phyloP scores from a whole-genome alignment of 768 basidiomycete genomes.

The Termitomyces sp. region DNA sequence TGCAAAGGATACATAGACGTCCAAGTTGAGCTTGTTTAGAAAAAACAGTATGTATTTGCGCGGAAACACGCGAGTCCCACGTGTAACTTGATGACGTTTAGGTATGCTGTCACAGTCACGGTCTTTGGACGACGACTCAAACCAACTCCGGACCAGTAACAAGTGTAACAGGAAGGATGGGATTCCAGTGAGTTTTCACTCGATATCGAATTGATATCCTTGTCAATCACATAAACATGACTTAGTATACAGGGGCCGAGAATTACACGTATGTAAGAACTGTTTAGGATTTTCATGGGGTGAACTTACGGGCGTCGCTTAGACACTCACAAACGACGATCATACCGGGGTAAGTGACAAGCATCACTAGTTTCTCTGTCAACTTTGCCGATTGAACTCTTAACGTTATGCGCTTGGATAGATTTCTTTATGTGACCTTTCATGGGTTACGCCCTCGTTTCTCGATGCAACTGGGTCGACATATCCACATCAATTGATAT shows the following conservation, averaged over 20 bases:
- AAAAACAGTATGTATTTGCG: too few species aligned
- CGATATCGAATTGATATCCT: neutral
- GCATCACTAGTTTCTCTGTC: neutral
- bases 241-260: constrained; percentile 9
- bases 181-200: neutral
- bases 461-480: constrained; percentile 10
- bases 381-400: neutral
- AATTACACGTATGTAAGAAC: constrained; percentile 5
- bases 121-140: neutral
- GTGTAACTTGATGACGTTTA: neutral
- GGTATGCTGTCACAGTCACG: neutral
- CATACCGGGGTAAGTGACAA: constrained; percentile 6
- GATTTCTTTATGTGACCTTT: constrained; percentile 11
- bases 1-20: too few species aligned
- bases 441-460: constrained; percentile 8
- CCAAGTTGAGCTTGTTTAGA: too few species aligned
- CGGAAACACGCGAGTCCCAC: neutral
- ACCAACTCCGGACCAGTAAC: neutral
- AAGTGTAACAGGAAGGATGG: neutral
- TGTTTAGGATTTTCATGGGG: neutral
- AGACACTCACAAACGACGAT: constrained; percentile 12
- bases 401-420: neutral
- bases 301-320: neutral
- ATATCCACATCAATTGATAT: constrained; percentile 7
- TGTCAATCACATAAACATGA: neutral